phyloP scores from a whole-genome alignment of 352 stramenopile species.

The Phytophthora melonis region DNA sequence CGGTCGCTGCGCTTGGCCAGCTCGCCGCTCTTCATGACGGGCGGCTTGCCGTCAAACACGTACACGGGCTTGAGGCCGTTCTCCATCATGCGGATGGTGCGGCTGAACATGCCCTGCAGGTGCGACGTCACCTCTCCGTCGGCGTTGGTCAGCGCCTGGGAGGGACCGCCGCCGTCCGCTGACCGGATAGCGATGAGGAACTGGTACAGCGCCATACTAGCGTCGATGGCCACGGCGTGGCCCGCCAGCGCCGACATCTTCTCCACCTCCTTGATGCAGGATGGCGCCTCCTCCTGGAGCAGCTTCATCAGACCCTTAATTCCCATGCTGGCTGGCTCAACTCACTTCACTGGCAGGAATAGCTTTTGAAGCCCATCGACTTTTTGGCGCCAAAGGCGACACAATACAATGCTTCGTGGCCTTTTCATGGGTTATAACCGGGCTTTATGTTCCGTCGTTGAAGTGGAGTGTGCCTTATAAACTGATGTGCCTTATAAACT shows the following conservation, averaged over 20 bases:
- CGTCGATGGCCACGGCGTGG: conserved; percentile 98
- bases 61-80: conserved; percentile 98
- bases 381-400: conserved; percentile 2
- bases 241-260: conserved; percentile 95
- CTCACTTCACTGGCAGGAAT: neutral
- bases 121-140: conserved; percentile 96
- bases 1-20: conserved; percentile 94
- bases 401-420: neutral
- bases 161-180: conserved; percentile 82
- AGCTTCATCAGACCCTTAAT: conserved; percentile 99
- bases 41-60: conserved; percentile 99
- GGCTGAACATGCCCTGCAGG: conserved; percentile 98
- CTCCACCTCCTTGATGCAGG: conserved; percentile 95
- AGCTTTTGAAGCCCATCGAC: neutral
- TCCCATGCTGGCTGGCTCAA: no score
- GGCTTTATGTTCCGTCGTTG: neutral
- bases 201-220: conserved; percentile 99
- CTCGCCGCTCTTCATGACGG: conserved; percentile 97
- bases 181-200: conserved; percentile 95
- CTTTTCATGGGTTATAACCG: neutral
- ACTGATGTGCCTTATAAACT: neutral
- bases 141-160: conserved; percentile 97
- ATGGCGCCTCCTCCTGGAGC: conserved; percentile 96
- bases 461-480: neutral
- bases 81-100: conserved; percentile 98